A percentile compares a stretch with the other conserved stretches of the same genome.
These are phyloP conservation scores for Carex myosuroides DNA, from an alignment of 176 grass and related monocot genomes.

Conservation along the genomic window DNA sequence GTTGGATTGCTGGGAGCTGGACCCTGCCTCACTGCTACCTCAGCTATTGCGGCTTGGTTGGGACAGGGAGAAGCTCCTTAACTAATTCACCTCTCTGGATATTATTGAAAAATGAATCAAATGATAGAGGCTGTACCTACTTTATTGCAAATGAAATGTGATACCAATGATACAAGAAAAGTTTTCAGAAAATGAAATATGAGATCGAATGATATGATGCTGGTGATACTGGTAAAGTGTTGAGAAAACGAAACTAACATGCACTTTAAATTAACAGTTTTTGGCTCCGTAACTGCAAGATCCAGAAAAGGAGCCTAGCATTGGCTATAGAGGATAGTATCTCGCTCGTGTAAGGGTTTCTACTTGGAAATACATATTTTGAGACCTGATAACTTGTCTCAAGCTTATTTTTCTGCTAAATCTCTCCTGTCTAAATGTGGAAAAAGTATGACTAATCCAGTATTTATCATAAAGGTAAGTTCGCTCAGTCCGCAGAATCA, in stretches of 20 bases:
- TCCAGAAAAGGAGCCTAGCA: background rate
- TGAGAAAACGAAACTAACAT: background rate
- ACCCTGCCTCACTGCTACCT: conserved; percentile 70
- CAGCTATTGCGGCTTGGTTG: conserved; percentile 30
- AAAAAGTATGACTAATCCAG: too few relatives aligned
- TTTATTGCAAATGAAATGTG: background rate
- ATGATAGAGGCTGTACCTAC: background rate
- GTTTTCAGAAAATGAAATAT: background rate
- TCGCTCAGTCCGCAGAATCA: too few relatives aligned
- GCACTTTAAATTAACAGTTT: background rate
- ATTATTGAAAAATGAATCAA: background rate
- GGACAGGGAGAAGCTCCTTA: conserved; percentile 5
- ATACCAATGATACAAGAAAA: background rate
- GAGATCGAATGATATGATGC: background rate
- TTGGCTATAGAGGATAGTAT: too few relatives aligned
- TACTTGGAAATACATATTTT: too few relatives aligned
- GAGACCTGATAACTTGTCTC: too few relatives aligned
- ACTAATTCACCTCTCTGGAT: background rate
- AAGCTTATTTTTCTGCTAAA: too few relatives aligned
- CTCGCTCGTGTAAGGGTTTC: too few relatives aligned
- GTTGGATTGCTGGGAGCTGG: conserved; percentile 81
- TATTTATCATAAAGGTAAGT: too few relatives aligned
- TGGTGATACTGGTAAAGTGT: background rate
- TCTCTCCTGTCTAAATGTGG: too few relatives aligned
- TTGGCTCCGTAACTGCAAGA: background rate